Evolutionary conservation across 352 stramenopile species (phyloP).

Genomic region (Pythium graminicola): DNA sequence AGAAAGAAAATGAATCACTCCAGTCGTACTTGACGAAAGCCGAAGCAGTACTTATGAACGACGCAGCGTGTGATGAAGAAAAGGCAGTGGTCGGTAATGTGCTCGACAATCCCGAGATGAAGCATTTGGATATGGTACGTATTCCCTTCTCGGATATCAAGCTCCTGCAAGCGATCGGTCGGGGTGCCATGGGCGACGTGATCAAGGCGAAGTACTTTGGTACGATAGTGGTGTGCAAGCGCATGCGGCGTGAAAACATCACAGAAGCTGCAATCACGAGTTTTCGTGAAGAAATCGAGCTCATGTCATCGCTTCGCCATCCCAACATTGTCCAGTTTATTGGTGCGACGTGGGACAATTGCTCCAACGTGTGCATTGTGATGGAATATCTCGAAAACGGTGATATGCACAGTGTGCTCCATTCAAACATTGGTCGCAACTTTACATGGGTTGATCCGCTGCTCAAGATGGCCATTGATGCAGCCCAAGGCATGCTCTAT

Average conservation of each 20-base stretch:
- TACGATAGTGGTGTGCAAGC: constrained; percentile 85
- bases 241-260: constrained; percentile 82
- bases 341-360: constrained; percentile 84
- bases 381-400: constrained; percentile 89
- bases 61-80: constrained; percentile 62
- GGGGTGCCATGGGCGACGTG: constrained; percentile 80
- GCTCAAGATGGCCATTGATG: constrained; percentile 84
- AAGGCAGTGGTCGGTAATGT: constrained; percentile 61
- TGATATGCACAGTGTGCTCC: constrained; percentile 82
- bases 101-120: constrained; percentile 63
- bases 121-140: constrained; percentile 70
- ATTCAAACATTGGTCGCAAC: constrained; percentile 68
- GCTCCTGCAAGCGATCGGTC: constrained; percentile 71
- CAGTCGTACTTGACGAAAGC: constrained; percentile 71
- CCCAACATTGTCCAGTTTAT: constrained; percentile 89
- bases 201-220: constrained; percentile 85
- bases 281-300: constrained; percentile 82
- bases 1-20: constrained; percentile 82
- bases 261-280: constrained; percentile 55
- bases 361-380: constrained; percentile 83
- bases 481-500: constrained; percentile 83
- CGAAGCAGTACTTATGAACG: constrained; percentile 80
- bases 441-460: constrained; percentile 83
- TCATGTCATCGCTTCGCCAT: constrained; percentile 81
- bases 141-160: constrained; percentile 81